Percentiles rank a stretch among this genome's conserved stretches.
phyloP scores from a whole-genome alignment of 495 filamentous ascomycete species.

The Penicillium roqueforti region DNA sequence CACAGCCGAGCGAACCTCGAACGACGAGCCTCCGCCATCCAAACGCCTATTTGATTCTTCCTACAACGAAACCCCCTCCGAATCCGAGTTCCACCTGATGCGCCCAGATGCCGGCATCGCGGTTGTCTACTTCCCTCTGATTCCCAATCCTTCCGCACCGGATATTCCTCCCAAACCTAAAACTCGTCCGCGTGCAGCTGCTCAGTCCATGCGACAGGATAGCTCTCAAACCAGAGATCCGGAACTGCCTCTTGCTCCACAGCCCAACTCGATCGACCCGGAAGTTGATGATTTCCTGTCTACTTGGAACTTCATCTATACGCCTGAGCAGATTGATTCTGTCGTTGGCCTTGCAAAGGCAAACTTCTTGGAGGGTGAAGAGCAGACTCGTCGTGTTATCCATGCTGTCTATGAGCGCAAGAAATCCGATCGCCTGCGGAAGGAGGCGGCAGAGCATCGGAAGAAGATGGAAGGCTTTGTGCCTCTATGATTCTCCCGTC shows the following conservation, averaged over 20 bases:
- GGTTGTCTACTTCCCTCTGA: conserved; percentile 85
- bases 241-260: conserved; percentile 28
- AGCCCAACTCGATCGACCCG: conserved; percentile 75
- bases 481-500: conserved; percentile 19
- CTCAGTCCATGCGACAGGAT: conserved; percentile 16
- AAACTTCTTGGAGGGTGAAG: conserved; percentile 78
- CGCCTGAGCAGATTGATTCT: conserved; percentile 75
- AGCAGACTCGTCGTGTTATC: conserved; percentile 71
- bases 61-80: conserved; percentile 26
- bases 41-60: conserved; percentile 50
- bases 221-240: conserved; percentile 18
- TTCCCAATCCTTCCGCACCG: conserved; percentile 62
- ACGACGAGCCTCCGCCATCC: conserved; percentile 60
- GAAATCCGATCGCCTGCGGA: conserved; percentile 60
- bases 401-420: conserved; percentile 91
- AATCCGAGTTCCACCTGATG: conserved; percentile 70
- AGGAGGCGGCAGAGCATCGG: conserved; percentile 47
- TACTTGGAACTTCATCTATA: conserved; percentile 98
- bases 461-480: conserved; percentile 41
- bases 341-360: conserved; percentile 77
- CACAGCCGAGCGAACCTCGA: conserved; percentile 60
- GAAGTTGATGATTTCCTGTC: conserved; percentile 76
- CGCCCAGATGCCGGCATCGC: conserved; percentile 77
- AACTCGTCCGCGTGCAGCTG: conserved; percentile 23
- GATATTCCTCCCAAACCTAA: conserved; percentile 26